These are phyloP conservation scores for Corinectria fuckeliana DNA, from an alignment of 2,329 filamentous ascomycete genomes.

Conservation along the genomic window DNA sequence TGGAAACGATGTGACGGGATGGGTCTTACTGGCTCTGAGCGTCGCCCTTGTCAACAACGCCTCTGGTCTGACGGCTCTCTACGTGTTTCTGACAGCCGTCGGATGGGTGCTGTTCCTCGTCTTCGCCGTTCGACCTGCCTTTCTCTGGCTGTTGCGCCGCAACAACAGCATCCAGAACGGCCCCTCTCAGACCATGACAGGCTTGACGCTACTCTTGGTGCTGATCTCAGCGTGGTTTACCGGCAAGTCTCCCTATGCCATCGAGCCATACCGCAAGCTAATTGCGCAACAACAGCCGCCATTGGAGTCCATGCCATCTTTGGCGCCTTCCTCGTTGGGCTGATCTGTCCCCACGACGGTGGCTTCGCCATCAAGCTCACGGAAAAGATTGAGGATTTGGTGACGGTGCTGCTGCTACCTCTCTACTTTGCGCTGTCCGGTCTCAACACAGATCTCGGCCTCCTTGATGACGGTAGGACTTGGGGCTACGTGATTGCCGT, in stretches of 20 bases:
- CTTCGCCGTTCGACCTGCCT: constrained; percentile 73
- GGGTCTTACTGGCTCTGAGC: constrained; percentile 91
- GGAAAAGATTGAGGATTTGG: constrained; percentile 92
- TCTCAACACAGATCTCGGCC: constrained; percentile 83
- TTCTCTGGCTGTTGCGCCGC: constrained; percentile 75
- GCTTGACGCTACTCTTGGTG: constrained; percentile 79
- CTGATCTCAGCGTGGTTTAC: constrained; percentile 87
- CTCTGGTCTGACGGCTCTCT: constrained; percentile 82
- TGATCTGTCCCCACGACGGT: constrained; percentile 89
- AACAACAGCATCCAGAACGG: constrained; percentile 85
- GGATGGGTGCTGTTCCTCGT: constrained; percentile 80
- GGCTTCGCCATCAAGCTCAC: constrained; percentile 91
- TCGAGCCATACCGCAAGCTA: not conserved
- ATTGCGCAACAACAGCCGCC: constrained; percentile 50
- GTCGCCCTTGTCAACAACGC: constrained; percentile 91
- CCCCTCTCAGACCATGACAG: constrained; percentile 83
- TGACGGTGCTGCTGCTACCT: constrained; percentile 82
- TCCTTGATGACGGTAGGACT: constrained; percentile 79
- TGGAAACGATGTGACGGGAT: constrained; percentile 78
- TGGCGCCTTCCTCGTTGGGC: constrained; percentile 85
- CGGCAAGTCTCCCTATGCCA: constrained; percentile 41
- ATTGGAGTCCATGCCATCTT: constrained; percentile 97
- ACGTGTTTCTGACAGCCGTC: constrained; percentile 76
- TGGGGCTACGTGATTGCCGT: constrained; percentile 93
- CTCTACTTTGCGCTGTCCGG: constrained; percentile 95